Percentiles rank a stretch among this genome's conserved stretches.
These are phyloP conservation scores for Aspergillus sp. DNA, from an alignment of 2,329 filamentous ascomycete genomes.

Conservation along the genomic window DNA sequence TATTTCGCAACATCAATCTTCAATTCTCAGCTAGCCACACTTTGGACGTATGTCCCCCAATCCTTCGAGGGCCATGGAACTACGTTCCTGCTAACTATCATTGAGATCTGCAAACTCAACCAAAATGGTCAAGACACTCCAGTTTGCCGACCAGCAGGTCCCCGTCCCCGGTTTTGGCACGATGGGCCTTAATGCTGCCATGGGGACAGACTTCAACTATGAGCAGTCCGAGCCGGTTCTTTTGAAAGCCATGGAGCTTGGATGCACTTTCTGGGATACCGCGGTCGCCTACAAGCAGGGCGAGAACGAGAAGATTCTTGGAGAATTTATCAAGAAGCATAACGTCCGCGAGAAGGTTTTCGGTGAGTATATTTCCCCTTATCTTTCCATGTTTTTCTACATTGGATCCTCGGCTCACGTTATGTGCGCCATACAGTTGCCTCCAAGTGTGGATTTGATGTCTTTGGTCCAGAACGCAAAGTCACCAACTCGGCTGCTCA, in stretches of 20 bases:
- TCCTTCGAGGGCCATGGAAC: no score
- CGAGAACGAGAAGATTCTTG: conserved; percentile 47
- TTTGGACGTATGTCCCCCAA: no score
- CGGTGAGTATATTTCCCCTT: conserved; percentile 22
- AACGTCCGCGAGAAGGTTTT: conserved; percentile 49
- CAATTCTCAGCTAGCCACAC: no score
- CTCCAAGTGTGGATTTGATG: conserved; percentile 45
- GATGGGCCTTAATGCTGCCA: conserved; percentile 45
- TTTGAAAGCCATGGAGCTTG: conserved; percentile 45
- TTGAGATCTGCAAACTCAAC: no score
- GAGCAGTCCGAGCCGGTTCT: conserved; percentile 48
- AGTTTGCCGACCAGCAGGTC: conserved; percentile 36
- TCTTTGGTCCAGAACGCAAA: conserved; percentile 28
- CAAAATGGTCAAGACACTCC: conserved; percentile 39
- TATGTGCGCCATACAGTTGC: conserved; percentile 39
- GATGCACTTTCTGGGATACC: conserved; percentile 46
- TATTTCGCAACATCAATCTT: no score
- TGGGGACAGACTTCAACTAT: conserved; percentile 39
- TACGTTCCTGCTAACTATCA: no score
- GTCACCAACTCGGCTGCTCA: conserved; percentile 45
- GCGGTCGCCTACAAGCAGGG: conserved; percentile 46
- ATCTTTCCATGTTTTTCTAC: not conserved
- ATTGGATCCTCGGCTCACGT: not conserved
- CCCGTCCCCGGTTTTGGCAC: conserved; percentile 45
- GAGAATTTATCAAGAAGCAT: conserved; percentile 49